Conservation (phyloP, 2,329 filamentous ascomycete species). For the Ambrosiella cleistominuta region DNA sequence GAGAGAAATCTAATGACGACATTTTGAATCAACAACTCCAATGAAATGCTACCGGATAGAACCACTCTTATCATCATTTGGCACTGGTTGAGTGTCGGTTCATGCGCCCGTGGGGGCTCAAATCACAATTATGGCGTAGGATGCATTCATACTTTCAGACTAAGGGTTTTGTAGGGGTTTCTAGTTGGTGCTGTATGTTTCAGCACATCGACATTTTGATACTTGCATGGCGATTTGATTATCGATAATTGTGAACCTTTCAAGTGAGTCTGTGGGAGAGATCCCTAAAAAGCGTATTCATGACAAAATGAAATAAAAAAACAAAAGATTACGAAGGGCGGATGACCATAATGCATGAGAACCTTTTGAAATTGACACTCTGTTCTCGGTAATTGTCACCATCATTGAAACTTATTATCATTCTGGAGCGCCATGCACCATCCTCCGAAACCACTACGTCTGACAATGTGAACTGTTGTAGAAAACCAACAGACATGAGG, state of each 20-base stretch:
- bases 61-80: not conserved
- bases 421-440: not conserved
- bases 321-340: not conserved
- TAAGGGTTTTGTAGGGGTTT: too few species aligned
- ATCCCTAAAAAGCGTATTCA: too few species aligned
- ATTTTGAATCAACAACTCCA: not conserved
- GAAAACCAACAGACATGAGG: not conserved
- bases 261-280: too few species aligned
- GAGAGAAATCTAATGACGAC: slow-evolving; percentile 3
- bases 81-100: not conserved
- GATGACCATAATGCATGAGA: not conserved
- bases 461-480: not conserved
- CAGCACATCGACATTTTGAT: too few species aligned
- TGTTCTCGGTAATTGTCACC: not conserved
- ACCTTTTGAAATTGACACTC: not conserved
- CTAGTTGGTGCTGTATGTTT: too few species aligned
- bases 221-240: not conserved
- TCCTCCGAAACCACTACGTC: not conserved
- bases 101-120: not conserved
- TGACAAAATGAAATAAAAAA: not conserved
- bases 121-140: too few species aligned
- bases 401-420: not conserved
- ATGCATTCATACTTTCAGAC: too few species aligned
- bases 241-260: not conserved
- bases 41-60: not conserved